These are phyloP conservation scores for Chrysoporthe puriensis DNA, from an alignment of 2,329 filamentous ascomycete genomes.

Conservation along the genomic window DNA sequence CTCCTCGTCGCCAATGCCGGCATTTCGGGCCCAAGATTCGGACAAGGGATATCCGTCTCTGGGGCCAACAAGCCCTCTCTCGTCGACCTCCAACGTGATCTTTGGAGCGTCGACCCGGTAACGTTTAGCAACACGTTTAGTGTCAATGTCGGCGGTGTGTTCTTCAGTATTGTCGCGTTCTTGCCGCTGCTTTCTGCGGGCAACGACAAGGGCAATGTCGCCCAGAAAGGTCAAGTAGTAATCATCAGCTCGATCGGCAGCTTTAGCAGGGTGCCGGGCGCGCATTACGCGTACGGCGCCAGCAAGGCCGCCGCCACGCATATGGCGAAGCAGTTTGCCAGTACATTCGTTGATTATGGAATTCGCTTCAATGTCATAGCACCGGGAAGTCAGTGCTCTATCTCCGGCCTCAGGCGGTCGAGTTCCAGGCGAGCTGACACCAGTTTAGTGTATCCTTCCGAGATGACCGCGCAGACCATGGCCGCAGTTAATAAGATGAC, in stretches of 20 bases:
- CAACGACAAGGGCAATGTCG: conserved; percentile 46
- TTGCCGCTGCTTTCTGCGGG: conserved; percentile 67
- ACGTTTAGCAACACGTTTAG: conserved; percentile 60
- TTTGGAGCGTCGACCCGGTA: conserved; percentile 43
- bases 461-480: conserved; percentile 13
- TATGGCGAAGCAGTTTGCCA: conserved; percentile 67
- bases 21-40: conserved; percentile 38
- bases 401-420: not conserved
- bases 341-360: conserved; percentile 60
- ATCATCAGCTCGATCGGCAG: conserved; percentile 68
- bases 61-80: conserved; percentile 21
- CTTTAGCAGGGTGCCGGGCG: conserved; percentile 62
- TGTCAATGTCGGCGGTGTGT: conserved; percentile 67
- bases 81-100: conserved; percentile 41
- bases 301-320: conserved; percentile 71
- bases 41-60: not conserved
- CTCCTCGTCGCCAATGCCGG: conserved; percentile 60
- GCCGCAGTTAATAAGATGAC: not conserved
- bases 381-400: conserved; percentile 43
- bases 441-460: conserved; percentile 13
- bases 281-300: conserved; percentile 68
- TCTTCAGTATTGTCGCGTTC: conserved; percentile 70
- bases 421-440: not conserved
- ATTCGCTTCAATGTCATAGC: conserved; percentile 57
- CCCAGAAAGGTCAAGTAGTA: conserved; percentile 45